A percentile compares a stretch with the other conserved stretches of the same genome.
Conservation (phyloP, 176 grass and related monocot species). For the Triticum turgidum region DNA sequence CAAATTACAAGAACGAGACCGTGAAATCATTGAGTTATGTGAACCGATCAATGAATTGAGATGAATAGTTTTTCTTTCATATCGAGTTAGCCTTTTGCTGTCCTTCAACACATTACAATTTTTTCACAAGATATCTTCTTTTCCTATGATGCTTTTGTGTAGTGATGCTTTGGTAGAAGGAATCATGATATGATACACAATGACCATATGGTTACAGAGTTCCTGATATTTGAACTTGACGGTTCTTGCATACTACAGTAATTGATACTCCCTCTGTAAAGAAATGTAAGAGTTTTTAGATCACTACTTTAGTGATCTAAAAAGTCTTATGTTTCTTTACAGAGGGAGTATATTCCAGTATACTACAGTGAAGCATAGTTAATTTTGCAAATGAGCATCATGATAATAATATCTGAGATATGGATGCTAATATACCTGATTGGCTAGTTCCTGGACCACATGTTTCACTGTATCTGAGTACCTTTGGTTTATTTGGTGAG, state of each 20-base stretch:
- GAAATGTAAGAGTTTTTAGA: too few species aligned
- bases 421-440: neutral
- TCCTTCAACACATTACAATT: neutral
- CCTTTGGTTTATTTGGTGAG: neutral
- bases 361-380: neutral
- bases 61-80: slow-evolving; percentile 7
- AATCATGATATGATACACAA: neutral
- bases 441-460: neutral
- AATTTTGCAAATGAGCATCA: slow-evolving; percentile 13
- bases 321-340: too few species aligned
- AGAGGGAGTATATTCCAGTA: neutral
- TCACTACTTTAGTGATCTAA: too few species aligned
- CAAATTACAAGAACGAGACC: neutral
- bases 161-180: slow-evolving; percentile 20
- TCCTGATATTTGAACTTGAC: slow-evolving; percentile 1
- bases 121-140: slow-evolving; percentile 11
- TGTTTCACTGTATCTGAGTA: neutral
- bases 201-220: neutral
- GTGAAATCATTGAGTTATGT: neutral
- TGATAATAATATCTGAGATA: slow-evolving; percentile 2
- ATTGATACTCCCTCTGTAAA: neutral
- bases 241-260: slow-evolving; percentile 3
- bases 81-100: neutral
- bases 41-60: slow-evolving; percentile 1
- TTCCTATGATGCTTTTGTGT: slow-evolving; percentile 1